phyloP scores from a whole-genome alignment of 345 rosid species.

The Jatropha curcas region DNA sequence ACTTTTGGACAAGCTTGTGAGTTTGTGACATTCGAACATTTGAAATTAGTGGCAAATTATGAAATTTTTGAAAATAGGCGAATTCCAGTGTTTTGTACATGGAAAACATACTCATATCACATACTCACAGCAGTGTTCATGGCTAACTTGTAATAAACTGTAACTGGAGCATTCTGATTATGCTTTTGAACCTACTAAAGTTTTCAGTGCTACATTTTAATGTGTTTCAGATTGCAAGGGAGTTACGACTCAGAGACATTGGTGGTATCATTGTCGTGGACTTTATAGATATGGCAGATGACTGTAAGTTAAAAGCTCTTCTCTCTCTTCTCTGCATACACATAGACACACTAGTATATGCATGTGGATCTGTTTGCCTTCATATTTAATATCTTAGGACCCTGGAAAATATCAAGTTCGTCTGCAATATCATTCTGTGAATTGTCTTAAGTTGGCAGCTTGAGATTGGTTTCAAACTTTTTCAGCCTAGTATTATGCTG shows the following conservation, averaged over 20 bases:
- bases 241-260: constrained; percentile 87
- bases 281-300: constrained; percentile 95
- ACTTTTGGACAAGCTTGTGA: neutral
- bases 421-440: neutral
- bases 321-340: constrained; percentile 7
- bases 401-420: neutral
- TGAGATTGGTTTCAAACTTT: neutral
- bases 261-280: constrained; percentile 99
- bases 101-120: neutral
- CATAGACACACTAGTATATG: neutral
- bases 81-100: neutral
- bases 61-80: neutral
- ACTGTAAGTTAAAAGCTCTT: constrained; percentile 54
- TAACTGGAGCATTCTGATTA: constrained; percentile 1
- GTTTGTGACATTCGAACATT: neutral
- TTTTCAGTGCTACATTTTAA: constrained; percentile 13
- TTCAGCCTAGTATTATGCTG: neutral
- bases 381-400: neutral
- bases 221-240: constrained; percentile 86
- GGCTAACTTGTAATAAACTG: neutral
- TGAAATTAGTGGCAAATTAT: neutral
- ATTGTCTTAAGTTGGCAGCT: neutral
- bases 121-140: neutral
- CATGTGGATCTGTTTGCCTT: neutral
- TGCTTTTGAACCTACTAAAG: constrained; percentile 13